A percentile compares a stretch with the other conserved stretches of the same genome.
These are phyloP conservation scores for Eimeria falciformis DNA, from an alignment of 169 alveolate species.

Conservation along the genomic window DNA sequence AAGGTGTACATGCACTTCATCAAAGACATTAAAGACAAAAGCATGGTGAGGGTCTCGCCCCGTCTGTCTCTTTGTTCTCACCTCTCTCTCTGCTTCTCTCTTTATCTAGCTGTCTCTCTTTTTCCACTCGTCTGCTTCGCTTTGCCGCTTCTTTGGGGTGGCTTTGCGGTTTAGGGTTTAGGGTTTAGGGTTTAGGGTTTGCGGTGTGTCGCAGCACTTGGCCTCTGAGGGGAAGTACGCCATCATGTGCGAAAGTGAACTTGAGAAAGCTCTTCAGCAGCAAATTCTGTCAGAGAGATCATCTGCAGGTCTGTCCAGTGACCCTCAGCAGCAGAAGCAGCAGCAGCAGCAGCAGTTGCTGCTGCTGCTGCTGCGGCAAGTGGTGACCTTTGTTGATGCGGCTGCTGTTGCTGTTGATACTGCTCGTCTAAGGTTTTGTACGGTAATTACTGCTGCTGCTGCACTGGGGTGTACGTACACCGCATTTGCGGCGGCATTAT, in stretches of 20 bases:
- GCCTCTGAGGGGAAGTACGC: constrained; percentile 79
- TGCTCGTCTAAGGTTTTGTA: not conserved
- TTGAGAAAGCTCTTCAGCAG: constrained; percentile 81
- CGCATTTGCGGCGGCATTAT: not conserved
- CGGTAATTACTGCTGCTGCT: not conserved
- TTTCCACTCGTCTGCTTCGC: no score
- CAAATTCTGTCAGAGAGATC: constrained; percentile 73
- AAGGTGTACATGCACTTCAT: constrained; percentile 89
- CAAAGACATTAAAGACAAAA: constrained; percentile 81
- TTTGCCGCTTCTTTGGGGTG: no score
- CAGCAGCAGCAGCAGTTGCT: constrained; percentile 2
- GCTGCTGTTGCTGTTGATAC: not conserved
- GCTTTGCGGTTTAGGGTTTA: no score
- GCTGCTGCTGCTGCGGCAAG: constrained; percentile 25
- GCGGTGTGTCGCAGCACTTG: constrained; percentile 79
- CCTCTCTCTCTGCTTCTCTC: not conserved
- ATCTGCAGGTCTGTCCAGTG: constrained; percentile 17
- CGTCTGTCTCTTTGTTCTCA: not conserved
- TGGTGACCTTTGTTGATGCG: not conserved
- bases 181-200: no score
- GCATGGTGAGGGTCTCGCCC: constrained; percentile 51
- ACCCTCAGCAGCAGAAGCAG: not conserved
- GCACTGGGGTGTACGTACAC: not conserved
- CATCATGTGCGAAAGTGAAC: constrained; percentile 80
- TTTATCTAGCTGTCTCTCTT: no score